phyloP scores from a whole-genome alignment of 2,329 filamentous ascomycete species.

The Bipolaris gigantea region DNA sequence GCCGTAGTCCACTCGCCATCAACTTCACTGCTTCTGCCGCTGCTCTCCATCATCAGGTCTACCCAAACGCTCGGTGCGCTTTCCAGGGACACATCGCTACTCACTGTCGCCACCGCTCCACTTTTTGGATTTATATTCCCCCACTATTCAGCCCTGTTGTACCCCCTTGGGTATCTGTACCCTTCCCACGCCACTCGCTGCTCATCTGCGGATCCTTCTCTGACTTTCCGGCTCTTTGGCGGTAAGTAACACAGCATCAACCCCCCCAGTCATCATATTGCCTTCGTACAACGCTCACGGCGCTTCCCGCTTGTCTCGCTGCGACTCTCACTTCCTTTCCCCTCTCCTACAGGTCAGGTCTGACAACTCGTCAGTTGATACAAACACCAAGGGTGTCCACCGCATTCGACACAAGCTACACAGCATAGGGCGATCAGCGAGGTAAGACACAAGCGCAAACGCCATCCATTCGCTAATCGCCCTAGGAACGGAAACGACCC shows the following conservation, averaged over 20 bases:
- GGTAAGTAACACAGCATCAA: conserved; percentile 9
- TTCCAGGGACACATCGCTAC: conserved; percentile 14
- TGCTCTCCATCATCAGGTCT: conserved; percentile 14
- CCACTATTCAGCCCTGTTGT: conserved; percentile 16
- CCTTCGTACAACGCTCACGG: conserved; percentile 1
- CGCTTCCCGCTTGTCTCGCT: not conserved
- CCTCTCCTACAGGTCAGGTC: not conserved
- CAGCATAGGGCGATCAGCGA: conserved; percentile 4
- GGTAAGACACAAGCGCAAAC: conserved; percentile 2
- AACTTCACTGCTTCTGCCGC: conserved; percentile 19
- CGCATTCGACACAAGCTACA: conserved; percentile 1
- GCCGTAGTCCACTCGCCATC: conserved; percentile 9
- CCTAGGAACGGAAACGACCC: conserved; percentile 2
- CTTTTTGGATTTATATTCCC: conserved; percentile 19
- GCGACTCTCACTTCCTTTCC: not conserved
- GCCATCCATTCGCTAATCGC: conserved; percentile 3
- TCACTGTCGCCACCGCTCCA: conserved; percentile 16
- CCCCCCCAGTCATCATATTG: not conserved
- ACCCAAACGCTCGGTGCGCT: conserved; percentile 20
- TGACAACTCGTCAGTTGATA: not conserved
- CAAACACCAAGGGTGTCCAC: not conserved
- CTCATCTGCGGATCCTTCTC: not conserved
- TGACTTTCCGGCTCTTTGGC: not conserved
- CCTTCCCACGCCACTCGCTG: conserved; percentile 4
- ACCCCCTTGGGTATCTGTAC: not conserved